Evolutionary conservation across 2,329 filamentous ascomycete genomes (phyloP), one percentile per base, ranked within the genome.

Genomic region (Pleomassaria siparia): DNA sequence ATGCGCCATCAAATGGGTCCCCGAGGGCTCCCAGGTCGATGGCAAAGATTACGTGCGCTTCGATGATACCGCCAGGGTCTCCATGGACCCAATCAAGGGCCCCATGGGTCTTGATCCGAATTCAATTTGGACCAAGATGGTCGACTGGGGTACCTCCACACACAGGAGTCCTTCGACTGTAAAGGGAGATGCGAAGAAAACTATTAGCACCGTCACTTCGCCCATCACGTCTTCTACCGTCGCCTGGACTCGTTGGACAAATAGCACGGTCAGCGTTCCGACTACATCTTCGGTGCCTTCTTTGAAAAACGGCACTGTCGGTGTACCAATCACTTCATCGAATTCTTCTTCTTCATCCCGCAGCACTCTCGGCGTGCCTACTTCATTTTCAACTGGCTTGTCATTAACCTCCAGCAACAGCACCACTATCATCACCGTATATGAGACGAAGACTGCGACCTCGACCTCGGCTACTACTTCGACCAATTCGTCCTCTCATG

Each of bases 1-100:
- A 12, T 53, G 47, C 22, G 42, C 44, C 29, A 50, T 53, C 43
- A 47, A 47, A 26, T 21, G 43, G 10, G 47, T 50, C 2, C 44
- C 44, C 20, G 35, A 40, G 11, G 36, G 29, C 39, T 49, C 48
- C 8, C 35, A 42, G 16, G 41, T 50, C 25, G 37, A 52, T 12
- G 12, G 29, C 11, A 25, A 50, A 9, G 53, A 53, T 43, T 55
- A 50, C 21, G 33, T 53, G 8, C 32, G 32, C 16, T 3, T 36
- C 9, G 16, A 21, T 4, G 32, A 36, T 13, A 36, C 21, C 16
- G 32, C 16, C 8, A 36, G 15, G 12, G 6, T 36, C 8, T 36
- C 21, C 13, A 6, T 6, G 3, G 6, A 36, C 8, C 32, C 6
- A 16, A 7, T 5, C 7, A 13, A 4, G 15, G 7, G 8, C 16